Conservation (phyloP, 345 rosid genomes). For the Schrenkiella parvula region DNA sequence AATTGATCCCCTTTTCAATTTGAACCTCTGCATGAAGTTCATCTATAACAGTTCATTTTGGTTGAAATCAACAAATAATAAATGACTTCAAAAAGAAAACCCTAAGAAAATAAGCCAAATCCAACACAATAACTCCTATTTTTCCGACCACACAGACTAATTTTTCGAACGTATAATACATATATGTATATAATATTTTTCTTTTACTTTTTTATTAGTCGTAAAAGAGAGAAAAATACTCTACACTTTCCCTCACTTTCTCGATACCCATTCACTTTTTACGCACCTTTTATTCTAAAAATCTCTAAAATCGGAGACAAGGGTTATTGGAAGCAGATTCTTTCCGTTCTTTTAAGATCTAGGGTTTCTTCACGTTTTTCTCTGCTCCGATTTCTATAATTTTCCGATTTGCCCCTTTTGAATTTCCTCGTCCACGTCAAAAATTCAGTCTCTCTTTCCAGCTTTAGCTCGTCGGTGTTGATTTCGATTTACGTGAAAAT, state of each 20-base stretch:
- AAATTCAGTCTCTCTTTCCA: neutral
- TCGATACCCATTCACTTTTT: conserved; percentile 11
- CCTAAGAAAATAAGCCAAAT: neutral
- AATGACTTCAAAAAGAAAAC: neutral
- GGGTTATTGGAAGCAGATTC: neutral
- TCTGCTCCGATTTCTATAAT: conserved; percentile 26
- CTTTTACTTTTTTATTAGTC: neutral
- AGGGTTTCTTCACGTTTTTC: conserved; percentile 33
- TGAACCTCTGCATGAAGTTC: too few species aligned
- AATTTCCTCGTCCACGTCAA: neutral
- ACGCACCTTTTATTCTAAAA: neutral
- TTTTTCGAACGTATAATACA: neutral
- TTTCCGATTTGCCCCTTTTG: neutral
- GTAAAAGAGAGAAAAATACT: neutral
- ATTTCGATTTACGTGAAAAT: conserved; percentile 25
- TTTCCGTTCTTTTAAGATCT: conserved; percentile 37
- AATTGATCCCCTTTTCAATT: too few species aligned
- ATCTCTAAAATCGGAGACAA: neutral
- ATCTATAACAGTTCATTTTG: neutral
- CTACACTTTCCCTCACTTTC: conserved; percentile 6
- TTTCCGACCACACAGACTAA: conserved; percentile 11
- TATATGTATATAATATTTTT: neutral
- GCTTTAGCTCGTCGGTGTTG: conserved; percentile 22
- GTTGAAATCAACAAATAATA: neutral
- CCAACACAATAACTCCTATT: neutral